phyloP scores from a whole-genome alignment of 2,329 filamentous ascomycete genomes.

The Arthrocladium fulminans region DNA sequence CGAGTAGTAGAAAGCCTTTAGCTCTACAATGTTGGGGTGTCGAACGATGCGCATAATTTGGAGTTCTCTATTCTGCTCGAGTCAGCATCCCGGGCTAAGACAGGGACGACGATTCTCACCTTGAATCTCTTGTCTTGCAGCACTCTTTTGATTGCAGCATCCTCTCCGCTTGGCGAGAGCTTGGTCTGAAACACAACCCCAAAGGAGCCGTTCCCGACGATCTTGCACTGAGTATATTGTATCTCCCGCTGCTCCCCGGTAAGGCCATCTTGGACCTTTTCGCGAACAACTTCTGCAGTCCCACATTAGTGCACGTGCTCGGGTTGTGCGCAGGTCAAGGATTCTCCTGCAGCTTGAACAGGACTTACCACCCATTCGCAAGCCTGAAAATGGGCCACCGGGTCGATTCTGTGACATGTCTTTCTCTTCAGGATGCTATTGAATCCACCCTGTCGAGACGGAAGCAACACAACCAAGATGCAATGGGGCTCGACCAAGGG shows the following conservation, averaged over 20 bases:
- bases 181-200: conserved; percentile 99
- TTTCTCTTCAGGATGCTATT: conserved; percentile 25
- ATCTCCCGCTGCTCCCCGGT: conserved; percentile 95
- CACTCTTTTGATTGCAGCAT: conserved; percentile 97
- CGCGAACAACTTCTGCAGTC: conserved; percentile 78
- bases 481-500: conserved; percentile 10
- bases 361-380: conserved; percentile 94
- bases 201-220: conserved; percentile 97
- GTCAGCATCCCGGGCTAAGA: conserved; percentile 26
- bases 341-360: conserved; percentile 20
- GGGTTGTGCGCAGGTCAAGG: conserved; percentile 16
- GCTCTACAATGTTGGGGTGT: conserved; percentile 96
- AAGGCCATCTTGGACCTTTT: conserved; percentile 97
- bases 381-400: conserved; percentile 65
- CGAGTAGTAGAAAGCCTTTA: conserved; percentile 99
- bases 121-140: conserved; percentile 99
- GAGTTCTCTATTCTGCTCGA: conserved; percentile 79
- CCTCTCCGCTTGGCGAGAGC: conserved; percentile 92
- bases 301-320: conserved; percentile 23
- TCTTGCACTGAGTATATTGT: conserved; percentile 98
- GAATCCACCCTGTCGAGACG: conserved; percentile 21
- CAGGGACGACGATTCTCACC: conserved; percentile 45
- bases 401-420: conserved; percentile 85
- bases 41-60: conserved; percentile 99
- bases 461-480: conserved; percentile 5